These are phyloP conservation scores for Wakefieldia striispora DNA, from an alignment of 768 basidiomycete species.

Conservation along the genomic window DNA sequence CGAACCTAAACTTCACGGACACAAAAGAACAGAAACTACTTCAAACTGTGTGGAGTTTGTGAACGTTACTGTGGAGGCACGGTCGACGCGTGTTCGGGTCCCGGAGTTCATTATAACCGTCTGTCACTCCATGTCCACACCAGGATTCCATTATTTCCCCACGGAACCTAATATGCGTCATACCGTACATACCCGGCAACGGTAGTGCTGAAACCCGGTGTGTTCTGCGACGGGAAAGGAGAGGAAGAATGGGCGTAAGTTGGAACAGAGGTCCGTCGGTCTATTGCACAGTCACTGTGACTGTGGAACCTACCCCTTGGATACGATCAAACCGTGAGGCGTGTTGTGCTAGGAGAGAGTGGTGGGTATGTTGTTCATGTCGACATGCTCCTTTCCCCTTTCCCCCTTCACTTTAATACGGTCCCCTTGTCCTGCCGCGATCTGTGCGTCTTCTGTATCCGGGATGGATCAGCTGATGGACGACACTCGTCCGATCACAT, in stretches of 20 bases:
- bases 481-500: conserved; percentile 6
- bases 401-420: conserved; percentile 14
- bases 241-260: too few relatives aligned
- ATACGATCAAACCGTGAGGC: too few relatives aligned
- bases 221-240: too few relatives aligned
- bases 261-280: too few relatives aligned
- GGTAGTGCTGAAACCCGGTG: neutral
- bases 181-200: conserved; percentile 4
- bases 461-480: neutral
- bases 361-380: neutral
- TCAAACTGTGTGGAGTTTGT: too few relatives aligned
- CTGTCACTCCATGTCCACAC: neutral
- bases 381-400: neutral
- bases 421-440: neutral
- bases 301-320: too few relatives aligned
- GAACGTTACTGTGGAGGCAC: neutral
- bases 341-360: neutral
- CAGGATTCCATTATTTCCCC: conserved; percentile 4
- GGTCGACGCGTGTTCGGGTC: conserved; percentile 11
- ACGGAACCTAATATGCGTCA: conserved; percentile 3
- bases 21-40: too few relatives aligned
- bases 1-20: too few relatives aligned
- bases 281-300: too few relatives aligned
- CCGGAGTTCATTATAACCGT: conserved; percentile 20
- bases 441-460: too few relatives aligned